phyloP scores from a whole-genome alignment of 768 basidiomycete species.

The Phallus indusiatus region DNA sequence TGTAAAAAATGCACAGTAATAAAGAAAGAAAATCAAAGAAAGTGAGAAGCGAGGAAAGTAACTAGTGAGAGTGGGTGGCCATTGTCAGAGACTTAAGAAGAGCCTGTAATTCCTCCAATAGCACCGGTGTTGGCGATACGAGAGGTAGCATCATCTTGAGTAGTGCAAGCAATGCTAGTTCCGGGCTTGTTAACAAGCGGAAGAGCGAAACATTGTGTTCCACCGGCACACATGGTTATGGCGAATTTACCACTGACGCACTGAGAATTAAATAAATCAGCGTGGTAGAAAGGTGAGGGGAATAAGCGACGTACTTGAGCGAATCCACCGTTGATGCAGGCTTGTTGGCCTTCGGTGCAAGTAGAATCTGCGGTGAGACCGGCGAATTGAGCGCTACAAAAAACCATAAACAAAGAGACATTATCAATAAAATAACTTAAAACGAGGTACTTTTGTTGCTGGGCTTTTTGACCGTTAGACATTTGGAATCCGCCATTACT shows the following conservation, averaged over 20 bases:
- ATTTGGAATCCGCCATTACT: neutral
- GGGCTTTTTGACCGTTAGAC: neutral
- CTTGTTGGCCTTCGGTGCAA: constrained; percentile 22
- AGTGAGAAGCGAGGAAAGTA: too few species aligned
- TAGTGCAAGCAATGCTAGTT: constrained; percentile 40
- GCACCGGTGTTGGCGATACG: constrained; percentile 37
- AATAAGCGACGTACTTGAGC: constrained; percentile 26
- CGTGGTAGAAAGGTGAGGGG: too few species aligned
- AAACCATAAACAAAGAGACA: neutral
- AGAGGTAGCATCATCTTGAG: constrained; percentile 31
- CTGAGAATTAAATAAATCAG: neutral
- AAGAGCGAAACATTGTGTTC: constrained; percentile 39
- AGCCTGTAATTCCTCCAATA: constrained; percentile 31
- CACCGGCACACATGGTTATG: constrained; percentile 27
- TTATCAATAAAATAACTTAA: neutral
- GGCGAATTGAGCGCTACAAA: constrained; percentile 22
- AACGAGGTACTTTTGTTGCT: neutral
- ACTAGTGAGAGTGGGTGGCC: too few species aligned
- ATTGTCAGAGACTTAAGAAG: too few species aligned
- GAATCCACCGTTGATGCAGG: constrained; percentile 38
- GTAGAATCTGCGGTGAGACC: constrained; percentile 16
- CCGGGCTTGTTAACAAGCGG: constrained; percentile 27
- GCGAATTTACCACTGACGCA: constrained; percentile 40
- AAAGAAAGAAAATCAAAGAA: too few species aligned
- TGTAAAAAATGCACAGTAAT: too few species aligned